Percentiles rank a stretch among this genome's conserved stretches.
These are phyloP conservation scores for Alternaria arbusti DNA, from an alignment of 2,329 filamentous ascomycete species.

Conservation along the genomic window DNA sequence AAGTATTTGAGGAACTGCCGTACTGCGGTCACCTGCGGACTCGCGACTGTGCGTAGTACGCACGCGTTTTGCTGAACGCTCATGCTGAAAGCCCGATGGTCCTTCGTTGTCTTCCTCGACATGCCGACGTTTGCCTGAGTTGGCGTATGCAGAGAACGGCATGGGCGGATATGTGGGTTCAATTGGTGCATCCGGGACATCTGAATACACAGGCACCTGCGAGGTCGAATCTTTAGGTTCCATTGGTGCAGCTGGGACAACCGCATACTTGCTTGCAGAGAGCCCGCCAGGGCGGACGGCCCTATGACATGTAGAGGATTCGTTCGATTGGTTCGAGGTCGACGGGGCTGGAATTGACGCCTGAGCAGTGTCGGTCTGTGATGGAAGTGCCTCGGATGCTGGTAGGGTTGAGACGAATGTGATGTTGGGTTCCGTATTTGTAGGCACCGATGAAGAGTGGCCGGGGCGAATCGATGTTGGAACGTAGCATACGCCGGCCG, in stretches of 20 bases:
- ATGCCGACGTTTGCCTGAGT: neutral
- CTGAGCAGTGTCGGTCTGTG: neutral
- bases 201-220: too few relatives aligned
- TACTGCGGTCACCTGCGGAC: neutral
- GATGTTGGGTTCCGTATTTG: neutral
- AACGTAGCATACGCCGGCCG: neutral
- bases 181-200: too few relatives aligned
- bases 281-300: neutral
- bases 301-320: neutral
- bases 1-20: neutral
- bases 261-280: neutral
- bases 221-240: too few relatives aligned
- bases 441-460: neutral
- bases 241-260: neutral
- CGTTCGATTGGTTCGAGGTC: neutral
- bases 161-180: too few relatives aligned
- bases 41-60: neutral
- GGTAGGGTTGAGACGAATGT: neutral
- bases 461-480: neutral
- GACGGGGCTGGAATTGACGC: neutral
- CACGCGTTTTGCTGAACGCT: neutral
- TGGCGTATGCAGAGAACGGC: neutral
- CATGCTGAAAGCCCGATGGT: neutral
- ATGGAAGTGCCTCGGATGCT: neutral
- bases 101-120: neutral